phyloP scores from a whole-genome alignment of 495 filamentous ascomycete species.

The Podospora fimiseda region DNA sequence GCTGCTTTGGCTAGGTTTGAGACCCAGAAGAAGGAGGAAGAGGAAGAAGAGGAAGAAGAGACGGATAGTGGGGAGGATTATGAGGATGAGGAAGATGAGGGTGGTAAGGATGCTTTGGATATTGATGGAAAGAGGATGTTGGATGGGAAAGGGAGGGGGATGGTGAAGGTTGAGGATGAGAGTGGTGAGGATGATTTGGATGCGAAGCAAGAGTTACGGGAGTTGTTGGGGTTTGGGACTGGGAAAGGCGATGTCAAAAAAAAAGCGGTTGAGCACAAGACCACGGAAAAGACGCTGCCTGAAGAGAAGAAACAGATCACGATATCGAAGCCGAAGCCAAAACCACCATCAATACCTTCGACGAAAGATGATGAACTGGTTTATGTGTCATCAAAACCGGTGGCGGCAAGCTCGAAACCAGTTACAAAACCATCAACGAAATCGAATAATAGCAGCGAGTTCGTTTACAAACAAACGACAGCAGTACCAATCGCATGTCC shows the following conservation, averaged over 20 bases:
- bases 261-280: not conserved
- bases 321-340: not conserved
- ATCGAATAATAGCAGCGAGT: not conserved
- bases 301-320: not conserved
- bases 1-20: constrained; percentile 72
- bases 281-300: not conserved
- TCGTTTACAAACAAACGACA: not conserved
- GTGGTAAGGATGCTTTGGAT: constrained; percentile 41
- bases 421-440: not conserved
- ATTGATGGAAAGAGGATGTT: constrained; percentile 53
- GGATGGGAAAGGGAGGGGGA: constrained; percentile 52
- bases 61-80: constrained; percentile 37
- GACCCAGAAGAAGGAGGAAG: constrained; percentile 41
- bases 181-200: constrained; percentile 51
- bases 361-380: no score
- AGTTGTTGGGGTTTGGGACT: constrained; percentile 41
- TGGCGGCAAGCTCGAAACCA: no score
- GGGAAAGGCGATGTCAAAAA: no score
- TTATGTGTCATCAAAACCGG: no score
- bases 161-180: constrained; percentile 66
- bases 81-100: constrained; percentile 28
- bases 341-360: not conserved
- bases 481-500: constrained; percentile 37
- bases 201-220: constrained; percentile 54
- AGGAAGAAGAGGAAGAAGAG: constrained; percentile 27